A percentile compares a stretch with the other conserved stretches of the same genome.
phyloP scores from a whole-genome alignment of 306 rosid genomes.

The Castanea crenata region DNA sequence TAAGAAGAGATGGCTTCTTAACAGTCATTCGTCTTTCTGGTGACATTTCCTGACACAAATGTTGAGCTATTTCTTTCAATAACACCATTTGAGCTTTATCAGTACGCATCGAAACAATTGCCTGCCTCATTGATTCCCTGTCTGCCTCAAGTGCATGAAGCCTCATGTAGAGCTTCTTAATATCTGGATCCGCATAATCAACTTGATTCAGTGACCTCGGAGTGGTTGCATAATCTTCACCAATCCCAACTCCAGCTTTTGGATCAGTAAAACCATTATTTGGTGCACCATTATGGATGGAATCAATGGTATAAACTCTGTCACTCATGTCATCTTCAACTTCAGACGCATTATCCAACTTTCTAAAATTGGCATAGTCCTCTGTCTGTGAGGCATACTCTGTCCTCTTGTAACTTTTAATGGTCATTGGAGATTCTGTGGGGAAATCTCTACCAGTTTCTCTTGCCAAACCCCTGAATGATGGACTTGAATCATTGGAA shows the following conservation, averaged over 20 bases:
- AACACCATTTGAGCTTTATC: conserved; percentile 91
- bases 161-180: conserved; percentile 86
- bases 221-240: conserved; percentile 50
- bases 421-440: conserved; percentile 55
- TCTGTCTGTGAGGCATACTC: conserved; percentile 58
- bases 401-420: conserved; percentile 43
- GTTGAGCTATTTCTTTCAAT: conserved; percentile 96
- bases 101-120: conserved; percentile 82
- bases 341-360: conserved; percentile 63
- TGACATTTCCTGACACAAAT: conserved; percentile 75
- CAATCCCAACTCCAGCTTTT: conserved; percentile 49
- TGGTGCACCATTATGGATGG: conserved; percentile 60
- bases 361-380: conserved; percentile 55
- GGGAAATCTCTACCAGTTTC: conserved; percentile 42
- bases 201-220: conserved; percentile 48
- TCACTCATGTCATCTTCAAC: conserved; percentile 73
- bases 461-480: conserved; percentile 44
- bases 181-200: conserved; percentile 68
- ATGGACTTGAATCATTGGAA: conserved; percentile 55
- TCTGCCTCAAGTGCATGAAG: conserved; percentile 99
- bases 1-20: conserved; percentile 46
- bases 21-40: conserved; percentile 48
- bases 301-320: conserved; percentile 91
- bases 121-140: conserved; percentile 98
- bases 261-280: conserved; percentile 47